Conservation (phyloP, 164 flowering plant genomes). For the Paratinospora sagittata region DNA sequence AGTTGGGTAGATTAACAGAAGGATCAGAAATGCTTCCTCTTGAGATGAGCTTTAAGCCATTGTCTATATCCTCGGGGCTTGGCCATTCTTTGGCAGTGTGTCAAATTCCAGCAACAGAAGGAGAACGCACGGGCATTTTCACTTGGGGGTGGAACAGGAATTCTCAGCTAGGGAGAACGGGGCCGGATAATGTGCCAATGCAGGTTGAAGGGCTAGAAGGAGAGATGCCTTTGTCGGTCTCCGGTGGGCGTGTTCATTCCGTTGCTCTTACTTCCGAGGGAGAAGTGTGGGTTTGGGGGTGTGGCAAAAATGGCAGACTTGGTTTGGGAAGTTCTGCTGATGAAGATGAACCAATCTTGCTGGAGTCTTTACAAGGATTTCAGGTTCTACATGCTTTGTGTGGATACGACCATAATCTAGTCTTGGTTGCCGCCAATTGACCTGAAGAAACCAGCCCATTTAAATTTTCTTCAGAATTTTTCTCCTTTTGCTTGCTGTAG, state of each 20-base stretch:
- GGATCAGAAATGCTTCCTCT: constrained; percentile 31
- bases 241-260: constrained; percentile 78
- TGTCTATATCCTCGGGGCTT: constrained; percentile 65
- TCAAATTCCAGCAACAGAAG: constrained; percentile 20
- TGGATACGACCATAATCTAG: constrained; percentile 74
- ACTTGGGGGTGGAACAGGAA: constrained; percentile 88
- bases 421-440: constrained; percentile 25
- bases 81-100: constrained; percentile 83
- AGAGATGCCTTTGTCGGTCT: constrained; percentile 38
- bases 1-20: constrained; percentile 54
- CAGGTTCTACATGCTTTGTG: constrained; percentile 56
- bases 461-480: too few relatives aligned
- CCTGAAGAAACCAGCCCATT: too few relatives aligned
- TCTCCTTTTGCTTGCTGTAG: too few relatives aligned
- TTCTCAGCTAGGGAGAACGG: constrained; percentile 67
- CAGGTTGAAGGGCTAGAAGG: constrained; percentile 43
- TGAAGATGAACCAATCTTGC: constrained; percentile 54
- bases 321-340: constrained; percentile 74
- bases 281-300: constrained; percentile 76
- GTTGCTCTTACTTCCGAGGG: constrained; percentile 52
- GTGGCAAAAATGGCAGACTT: constrained; percentile 79
- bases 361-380: constrained; percentile 43
- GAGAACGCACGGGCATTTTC: constrained; percentile 20
- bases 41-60: constrained; percentile 31
- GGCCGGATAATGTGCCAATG: constrained; percentile 36